Evolutionary conservation across 768 basidiomycete species (phyloP).

Genomic region (Polyporus arcularius): DNA sequence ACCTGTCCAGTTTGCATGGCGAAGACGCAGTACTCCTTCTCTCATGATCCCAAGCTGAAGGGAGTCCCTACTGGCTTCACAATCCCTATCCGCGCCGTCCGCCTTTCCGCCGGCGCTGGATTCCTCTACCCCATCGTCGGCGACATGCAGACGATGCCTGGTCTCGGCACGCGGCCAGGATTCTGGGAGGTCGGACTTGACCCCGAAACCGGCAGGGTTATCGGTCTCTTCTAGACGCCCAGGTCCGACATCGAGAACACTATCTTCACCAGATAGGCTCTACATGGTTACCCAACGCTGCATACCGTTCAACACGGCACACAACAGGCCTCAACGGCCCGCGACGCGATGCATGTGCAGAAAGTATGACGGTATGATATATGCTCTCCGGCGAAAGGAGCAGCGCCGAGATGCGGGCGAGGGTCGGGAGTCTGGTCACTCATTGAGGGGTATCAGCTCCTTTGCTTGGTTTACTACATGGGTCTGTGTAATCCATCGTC

Average conservation of each 20-base stretch:
- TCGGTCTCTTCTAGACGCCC: constrained; percentile 75
- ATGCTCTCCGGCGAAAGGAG: constrained; percentile 11
- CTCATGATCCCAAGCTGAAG: constrained; percentile 90
- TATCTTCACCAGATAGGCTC: constrained; percentile 35
- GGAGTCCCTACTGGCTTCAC: constrained; percentile 91
- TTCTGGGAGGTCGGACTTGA: constrained; percentile 92
- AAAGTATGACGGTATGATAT: background rate
- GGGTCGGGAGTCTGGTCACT: background rate
- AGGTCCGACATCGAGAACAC: constrained; percentile 10
- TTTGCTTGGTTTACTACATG: background rate
- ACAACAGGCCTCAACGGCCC: constrained; percentile 17
- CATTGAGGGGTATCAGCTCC: no score
- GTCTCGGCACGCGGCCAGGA: constrained; percentile 88
- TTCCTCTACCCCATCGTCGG: constrained; percentile 96
- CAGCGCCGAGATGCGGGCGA: constrained; percentile 13
- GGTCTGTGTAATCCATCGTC: background rate
- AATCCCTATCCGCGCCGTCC: constrained; percentile 85
- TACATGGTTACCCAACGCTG: constrained; percentile 27
- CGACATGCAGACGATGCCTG: constrained; percentile 99
- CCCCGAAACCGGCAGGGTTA: constrained; percentile 74
- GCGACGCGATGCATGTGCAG: constrained; percentile 13
- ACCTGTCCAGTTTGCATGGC: constrained; percentile 82
- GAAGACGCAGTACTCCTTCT: constrained; percentile 98
- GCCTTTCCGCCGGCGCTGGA: constrained; percentile 89
- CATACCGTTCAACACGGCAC: constrained; percentile 44